Conservation (phyloP, 352 stramenopile genomes). For the Phytophthora cajani region DNA sequence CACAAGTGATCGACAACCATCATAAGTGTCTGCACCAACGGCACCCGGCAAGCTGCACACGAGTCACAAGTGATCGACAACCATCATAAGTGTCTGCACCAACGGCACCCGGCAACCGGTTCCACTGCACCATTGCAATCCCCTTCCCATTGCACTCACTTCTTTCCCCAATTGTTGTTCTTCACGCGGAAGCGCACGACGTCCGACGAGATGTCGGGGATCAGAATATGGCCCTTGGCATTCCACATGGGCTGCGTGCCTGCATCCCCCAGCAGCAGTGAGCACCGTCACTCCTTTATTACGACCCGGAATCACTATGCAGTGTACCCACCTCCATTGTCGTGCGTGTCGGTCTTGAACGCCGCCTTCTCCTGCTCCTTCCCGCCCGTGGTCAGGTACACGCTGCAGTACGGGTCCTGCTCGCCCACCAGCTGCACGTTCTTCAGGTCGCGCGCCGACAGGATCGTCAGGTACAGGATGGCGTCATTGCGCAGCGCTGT, state of each 20-base stretch:
- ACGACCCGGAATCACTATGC: neutral
- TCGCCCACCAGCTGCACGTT: conserved; percentile 72
- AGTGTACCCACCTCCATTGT: conserved; percentile 60
- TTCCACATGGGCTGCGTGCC: conserved; percentile 75
- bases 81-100: neutral
- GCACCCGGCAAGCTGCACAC: conserved; percentile 28
- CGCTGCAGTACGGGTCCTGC: conserved; percentile 76
- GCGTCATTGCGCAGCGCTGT: conserved; percentile 70
- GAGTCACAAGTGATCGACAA: neutral
- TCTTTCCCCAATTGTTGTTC: conserved; percentile 86
- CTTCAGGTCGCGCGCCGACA: conserved; percentile 72
- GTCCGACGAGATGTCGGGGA: conserved; percentile 70
- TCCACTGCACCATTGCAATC: neutral
- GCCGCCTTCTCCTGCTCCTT: conserved; percentile 56
- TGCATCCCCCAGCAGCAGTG: conserved; percentile 22
- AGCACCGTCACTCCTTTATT: neutral
- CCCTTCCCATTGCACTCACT: conserved; percentile 37
- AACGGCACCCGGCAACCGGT: neutral
- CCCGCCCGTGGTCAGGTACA: conserved; percentile 63
- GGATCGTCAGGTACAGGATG: conserved; percentile 73
- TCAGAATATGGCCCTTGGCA: conserved; percentile 74
- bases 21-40: neutral
- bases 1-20: neutral
- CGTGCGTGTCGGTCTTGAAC: conserved; percentile 79
- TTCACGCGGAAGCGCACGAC: conserved; percentile 74